A percentile compares a stretch with the other conserved stretches of the same genome.
Evolutionary conservation across 305 asterid species (phyloP).

Genomic region (Withania somnifera): DNA sequence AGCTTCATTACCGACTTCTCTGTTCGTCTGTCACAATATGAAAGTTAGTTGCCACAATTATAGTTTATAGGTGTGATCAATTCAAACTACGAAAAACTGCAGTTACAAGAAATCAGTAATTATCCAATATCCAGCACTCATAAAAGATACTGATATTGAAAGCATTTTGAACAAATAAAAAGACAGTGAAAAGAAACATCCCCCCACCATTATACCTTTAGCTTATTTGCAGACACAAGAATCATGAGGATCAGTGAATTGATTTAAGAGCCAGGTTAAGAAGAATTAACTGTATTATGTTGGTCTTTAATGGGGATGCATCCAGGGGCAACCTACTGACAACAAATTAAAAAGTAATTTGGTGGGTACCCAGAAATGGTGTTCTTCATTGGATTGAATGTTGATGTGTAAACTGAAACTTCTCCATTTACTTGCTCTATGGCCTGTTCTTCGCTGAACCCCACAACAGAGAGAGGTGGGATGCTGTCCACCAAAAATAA

Average conservation of each 20-base stretch:
- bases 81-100: neutral
- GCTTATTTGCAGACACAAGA: neutral
- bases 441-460: slow-evolving; percentile 87
- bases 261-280: neutral
- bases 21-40: slow-evolving; percentile 47
- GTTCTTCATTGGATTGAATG: slow-evolving; percentile 98
- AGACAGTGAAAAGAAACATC: neutral
- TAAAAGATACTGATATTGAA: neutral
- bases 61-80: neutral
- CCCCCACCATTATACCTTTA: neutral
- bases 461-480: slow-evolving; percentile 94
- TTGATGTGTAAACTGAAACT: slow-evolving; percentile 63
- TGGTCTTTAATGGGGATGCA: neutral
- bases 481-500: slow-evolving; percentile 54
- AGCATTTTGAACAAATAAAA: neutral
- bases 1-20: slow-evolving; percentile 94
- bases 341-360: neutral
- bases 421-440: slow-evolving; percentile 75
- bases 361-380: slow-evolving; percentile 79
- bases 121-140: neutral
- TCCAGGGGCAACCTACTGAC: neutral
- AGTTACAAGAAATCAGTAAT: neutral
- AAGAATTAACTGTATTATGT: neutral
- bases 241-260: neutral
- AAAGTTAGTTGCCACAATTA: neutral